phyloP scores from a whole-genome alignment of 208 protist genomes.

The Crithidia expoeki region DNA sequence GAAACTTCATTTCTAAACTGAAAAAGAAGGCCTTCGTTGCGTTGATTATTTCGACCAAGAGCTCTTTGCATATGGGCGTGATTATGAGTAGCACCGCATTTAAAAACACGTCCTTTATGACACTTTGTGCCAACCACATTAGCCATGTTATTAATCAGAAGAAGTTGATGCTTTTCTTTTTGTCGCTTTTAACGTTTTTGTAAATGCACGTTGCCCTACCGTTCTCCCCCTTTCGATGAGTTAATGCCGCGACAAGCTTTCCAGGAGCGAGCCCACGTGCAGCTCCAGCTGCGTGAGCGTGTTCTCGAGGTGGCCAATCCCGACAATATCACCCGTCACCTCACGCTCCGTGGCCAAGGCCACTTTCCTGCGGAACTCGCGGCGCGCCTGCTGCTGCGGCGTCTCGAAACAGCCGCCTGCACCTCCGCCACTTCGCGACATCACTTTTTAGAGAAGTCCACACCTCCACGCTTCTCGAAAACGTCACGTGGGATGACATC shows the following conservation, averaged over 20 bases:
- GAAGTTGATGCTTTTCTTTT: no score
- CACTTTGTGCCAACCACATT: no score
- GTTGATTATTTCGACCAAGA: no score
- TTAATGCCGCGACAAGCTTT: slow-evolving; percentile 23
- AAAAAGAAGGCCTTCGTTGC: no score
- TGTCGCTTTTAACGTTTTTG: no score
- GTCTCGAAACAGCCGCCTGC: slow-evolving; percentile 9
- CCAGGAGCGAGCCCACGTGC: slow-evolving; percentile 21
- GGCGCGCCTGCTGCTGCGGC: neutral
- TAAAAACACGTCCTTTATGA: no score
- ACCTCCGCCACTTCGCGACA: neutral
- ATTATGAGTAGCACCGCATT: no score
- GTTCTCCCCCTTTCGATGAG: no score
- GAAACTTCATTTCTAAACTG: no score
- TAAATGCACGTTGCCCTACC: neutral
- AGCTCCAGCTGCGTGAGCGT: slow-evolving; percentile 16
- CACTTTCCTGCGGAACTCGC: slow-evolving; percentile 3
- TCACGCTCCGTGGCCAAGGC: slow-evolving; percentile 9
- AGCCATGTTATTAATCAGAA: no score
- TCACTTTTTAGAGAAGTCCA: slow-evolving; percentile 6
- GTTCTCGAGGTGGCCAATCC: slow-evolving; percentile 7
- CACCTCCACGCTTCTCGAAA: slow-evolving; percentile 3
- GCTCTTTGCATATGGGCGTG: no score
- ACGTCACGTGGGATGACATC: slow-evolving; percentile 3
- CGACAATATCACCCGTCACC: slow-evolving; percentile 8